Evolutionary conservation across 495 filamentous ascomycete species (phyloP).

Genomic region (Xylaria sp.): DNA sequence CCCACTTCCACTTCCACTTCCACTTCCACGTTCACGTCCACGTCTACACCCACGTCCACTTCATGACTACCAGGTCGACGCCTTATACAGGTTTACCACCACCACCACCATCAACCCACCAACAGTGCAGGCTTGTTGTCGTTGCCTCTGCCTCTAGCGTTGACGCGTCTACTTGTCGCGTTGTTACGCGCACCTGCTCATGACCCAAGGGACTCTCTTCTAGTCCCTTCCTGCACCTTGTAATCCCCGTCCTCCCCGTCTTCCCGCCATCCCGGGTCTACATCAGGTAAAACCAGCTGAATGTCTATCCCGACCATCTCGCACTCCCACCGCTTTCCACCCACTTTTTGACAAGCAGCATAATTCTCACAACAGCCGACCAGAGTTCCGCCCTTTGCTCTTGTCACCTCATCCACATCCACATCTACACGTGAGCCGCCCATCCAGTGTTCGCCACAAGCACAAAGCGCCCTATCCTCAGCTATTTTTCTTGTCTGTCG

Average conservation of each 20-base stretch:
- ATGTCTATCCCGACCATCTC: not conserved
- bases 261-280: not conserved
- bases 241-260: not conserved
- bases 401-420: not conserved
- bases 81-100: not conserved
- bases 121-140: not conserved
- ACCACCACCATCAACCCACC: not conserved
- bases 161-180: conserved; percentile 3
- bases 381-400: not conserved
- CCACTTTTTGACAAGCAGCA: not conserved
- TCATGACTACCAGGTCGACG: not conserved
- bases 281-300: not conserved
- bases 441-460: not conserved
- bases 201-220: not conserved
- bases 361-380: not conserved
- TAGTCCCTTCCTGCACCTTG: not conserved
- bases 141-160: not conserved
- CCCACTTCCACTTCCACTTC: too few species aligned
- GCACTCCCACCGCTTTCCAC: not conserved
- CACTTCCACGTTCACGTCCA: too few species aligned
- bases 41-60: too few species aligned
- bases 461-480: not conserved
- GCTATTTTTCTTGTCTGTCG: not conserved
- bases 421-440: not conserved
- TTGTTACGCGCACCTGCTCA: not conserved